Percentiles rank a stretch among this genome's conserved stretches.
Evolutionary conservation across 1,284 basidiomycete species (phyloP).

Genomic region (Tetrapyrgos nigripes): DNA sequence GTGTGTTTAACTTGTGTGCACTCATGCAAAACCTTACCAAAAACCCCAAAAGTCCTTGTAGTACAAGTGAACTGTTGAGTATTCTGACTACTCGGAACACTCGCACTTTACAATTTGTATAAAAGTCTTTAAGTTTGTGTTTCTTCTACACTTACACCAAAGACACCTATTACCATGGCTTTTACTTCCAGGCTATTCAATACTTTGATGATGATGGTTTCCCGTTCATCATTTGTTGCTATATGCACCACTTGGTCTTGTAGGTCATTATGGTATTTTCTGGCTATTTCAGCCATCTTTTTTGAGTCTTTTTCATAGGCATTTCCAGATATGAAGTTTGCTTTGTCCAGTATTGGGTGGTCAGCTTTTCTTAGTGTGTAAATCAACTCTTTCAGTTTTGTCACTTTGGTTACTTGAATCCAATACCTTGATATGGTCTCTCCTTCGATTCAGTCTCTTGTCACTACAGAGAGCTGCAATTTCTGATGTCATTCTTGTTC

Average conservation of each 20-base stretch:
- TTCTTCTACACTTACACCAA: too few species aligned
- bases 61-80: too few species aligned
- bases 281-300: too few species aligned
- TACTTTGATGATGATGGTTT: neutral
- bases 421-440: too few species aligned
- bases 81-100: too few species aligned
- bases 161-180: neutral
- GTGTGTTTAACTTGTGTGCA: too few species aligned
- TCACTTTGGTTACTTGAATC: conserved; percentile 20
- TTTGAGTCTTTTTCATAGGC: too few species aligned
- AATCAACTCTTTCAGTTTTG: conserved; percentile 23
- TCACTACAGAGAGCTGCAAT: conserved; percentile 11
- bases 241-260: neutral
- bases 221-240: neutral
- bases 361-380: conserved; percentile 15
- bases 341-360: conserved; percentile 13
- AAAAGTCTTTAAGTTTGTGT: too few species aligned
- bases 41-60: too few species aligned
- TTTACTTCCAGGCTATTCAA: conserved; percentile 11
- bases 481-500: conserved; percentile 10
- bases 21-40: too few species aligned
- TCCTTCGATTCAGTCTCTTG: conserved; percentile 19
- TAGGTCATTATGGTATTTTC: conserved; percentile 20
- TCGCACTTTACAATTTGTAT: too few species aligned
- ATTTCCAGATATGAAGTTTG: conserved; percentile 17